Evolutionary conservation across 371 early-diverging fungal species (phyloP), one percentile per base, ranked within the genome.

Genomic region (Funneliformis caledonium): DNA sequence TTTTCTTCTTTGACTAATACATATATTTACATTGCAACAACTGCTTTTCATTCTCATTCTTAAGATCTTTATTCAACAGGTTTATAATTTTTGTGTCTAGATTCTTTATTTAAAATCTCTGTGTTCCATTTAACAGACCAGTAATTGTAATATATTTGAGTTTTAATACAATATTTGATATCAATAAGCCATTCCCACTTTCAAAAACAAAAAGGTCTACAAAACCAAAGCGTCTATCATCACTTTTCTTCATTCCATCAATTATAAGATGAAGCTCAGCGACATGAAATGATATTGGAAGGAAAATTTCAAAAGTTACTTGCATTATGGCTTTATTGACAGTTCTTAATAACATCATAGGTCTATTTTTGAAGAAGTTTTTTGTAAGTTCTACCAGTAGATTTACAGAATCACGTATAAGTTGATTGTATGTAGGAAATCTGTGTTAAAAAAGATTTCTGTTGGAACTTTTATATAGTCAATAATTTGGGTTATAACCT

Each of bases 241-340:
- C 4, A 16, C 37, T 50, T 45, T 62, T 59, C 73, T 81, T 83
- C 43, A 70, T 77, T 26, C 82, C 78, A 60, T 83, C 83, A 83
- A 81, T 56, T 37, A 83, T 60, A 64, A 83, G 83, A 62, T 78
- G 65, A 56, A 83, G 69, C 48, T 83, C 78, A 76, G 78, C 74
- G 42, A 81, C 59, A 45, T 78, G 78, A 78, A 64, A 65, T 62
- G 65, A 72, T 16, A 64, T 62, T 31, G 80, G 75, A 62, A 78
- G 73, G 19, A 83, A 47, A 42, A 83, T 75, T 75, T 81, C 83
- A n/a, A 81, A 56, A 52, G 77, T 43, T n/a, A 68, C 65, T 62
- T 83, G 83, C 79, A 83, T 77, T 19, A 81, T 75, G 42, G 75
- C 37, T 52, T 83, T 76, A 74, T 83, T 81, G 33, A 74, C 61